Base-by-base conservation (phyloP, 805 yeast genomes). In the Ogataea ramenticola region DNA sequence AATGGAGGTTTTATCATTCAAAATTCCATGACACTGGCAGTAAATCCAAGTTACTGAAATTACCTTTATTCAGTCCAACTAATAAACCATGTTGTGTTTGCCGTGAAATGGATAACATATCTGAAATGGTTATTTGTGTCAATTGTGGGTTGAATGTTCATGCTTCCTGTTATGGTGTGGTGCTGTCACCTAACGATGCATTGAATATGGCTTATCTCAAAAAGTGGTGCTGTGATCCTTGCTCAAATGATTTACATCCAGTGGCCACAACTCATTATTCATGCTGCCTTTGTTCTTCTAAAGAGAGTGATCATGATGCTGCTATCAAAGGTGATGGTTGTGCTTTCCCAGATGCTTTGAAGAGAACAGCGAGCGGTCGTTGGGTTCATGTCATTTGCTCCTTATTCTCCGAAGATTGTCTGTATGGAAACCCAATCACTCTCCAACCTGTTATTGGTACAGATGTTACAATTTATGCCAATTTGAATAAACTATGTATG, bases 341-440 rank as follows among this genome's bases (percentile, higher is more conserved):
- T 35, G 71, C 71, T 1, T 61, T 61, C 27, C 80, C 86, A 0
- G 90, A 83, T 52, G 86, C 80, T 27, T 58, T 87, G 52, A 84
- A 85, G 54, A 70, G 87, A n/a, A 79, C 93, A 0, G 51, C 56
- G 4, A 75, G 71, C 44, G 86, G 86, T 1, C 68, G 71, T 45
- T 89, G 96, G 96, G 79, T 80, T 30, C 96, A 89, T 65, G 64
- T 82, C 3, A 48, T 76, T 2, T 89, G 97, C 62, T 81, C 90
- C 0, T 41, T 84, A 0, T 80, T 80, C 56, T 65, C 67, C 26
- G 62, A 74, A 4, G 63, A 66, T n/a, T 57, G 72, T 5, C 61
- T 59, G 26, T 77, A 72, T 55, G 77, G 70, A 0, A 65, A 71
- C 48, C 30, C 67, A 1, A 46, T 55, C 19, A 38, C 61, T 14